A percentile compares a stretch with the other conserved stretches of the same genome.
Evolutionary conservation across 2,329 filamentous ascomycete species (phyloP).

Genomic region (Rhexocercosporidium sp.): DNA sequence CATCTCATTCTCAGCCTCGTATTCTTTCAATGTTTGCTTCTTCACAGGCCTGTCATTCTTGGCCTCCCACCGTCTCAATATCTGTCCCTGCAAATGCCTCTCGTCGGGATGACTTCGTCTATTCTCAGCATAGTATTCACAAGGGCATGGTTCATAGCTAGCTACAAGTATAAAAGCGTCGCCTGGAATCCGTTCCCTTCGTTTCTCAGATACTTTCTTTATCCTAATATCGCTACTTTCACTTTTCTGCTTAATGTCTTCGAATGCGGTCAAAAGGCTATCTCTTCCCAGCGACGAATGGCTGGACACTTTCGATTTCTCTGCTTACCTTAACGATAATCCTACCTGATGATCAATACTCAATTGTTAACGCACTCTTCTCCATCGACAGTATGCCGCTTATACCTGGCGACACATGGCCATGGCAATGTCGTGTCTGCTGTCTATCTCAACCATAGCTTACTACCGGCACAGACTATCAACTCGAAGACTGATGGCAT

Average conservation of each 20-base stretch:
- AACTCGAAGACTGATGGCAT: neutral
- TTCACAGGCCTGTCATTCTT: neutral
- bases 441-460: neutral
- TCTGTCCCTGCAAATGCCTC: neutral
- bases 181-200: neutral
- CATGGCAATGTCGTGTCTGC: neutral
- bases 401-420: conserved; percentile 1
- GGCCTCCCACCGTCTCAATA: neutral
- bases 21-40: neutral
- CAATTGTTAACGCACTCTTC: neutral
- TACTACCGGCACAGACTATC: neutral
- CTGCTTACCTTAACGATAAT: neutral
- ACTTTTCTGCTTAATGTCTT: neutral
- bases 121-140: neutral
- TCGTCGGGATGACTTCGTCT: neutral
- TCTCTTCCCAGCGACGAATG: neutral
- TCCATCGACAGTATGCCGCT: neutral
- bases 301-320: neutral
- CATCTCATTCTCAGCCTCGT: neutral
- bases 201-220: neutral
- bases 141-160: neutral
- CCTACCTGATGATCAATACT: neutral
- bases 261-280: neutral
- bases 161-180: neutral
- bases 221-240: neutral